Evolutionary conservation across 805 yeast genomes (phyloP).

Genomic region (Metschnikowia kofuensis): DNA sequence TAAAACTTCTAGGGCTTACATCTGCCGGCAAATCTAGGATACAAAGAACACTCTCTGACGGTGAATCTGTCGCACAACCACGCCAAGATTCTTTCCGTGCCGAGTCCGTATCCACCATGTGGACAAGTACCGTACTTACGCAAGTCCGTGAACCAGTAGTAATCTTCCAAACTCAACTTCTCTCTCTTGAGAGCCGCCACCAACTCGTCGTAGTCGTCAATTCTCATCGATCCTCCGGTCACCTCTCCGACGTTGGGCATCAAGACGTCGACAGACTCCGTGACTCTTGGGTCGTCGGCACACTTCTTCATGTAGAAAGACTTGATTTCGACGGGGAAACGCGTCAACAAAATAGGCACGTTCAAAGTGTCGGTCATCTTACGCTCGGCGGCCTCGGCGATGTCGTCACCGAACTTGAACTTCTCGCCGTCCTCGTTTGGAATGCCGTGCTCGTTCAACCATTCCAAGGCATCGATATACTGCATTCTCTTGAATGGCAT

Average conservation of each 20-base stretch:
- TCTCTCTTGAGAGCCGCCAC: constrained; percentile 92
- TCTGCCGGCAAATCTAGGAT: constrained; percentile 97
- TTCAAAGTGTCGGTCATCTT: constrained; percentile 95
- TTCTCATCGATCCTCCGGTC: constrained; percentile 99
- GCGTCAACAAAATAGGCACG: constrained; percentile 84
- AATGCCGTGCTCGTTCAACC: constrained; percentile 95
- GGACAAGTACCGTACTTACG: constrained; percentile 97
- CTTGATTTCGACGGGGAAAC: constrained; percentile 96
- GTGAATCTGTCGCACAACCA: constrained; percentile 98
- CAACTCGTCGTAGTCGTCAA: constrained; percentile 74
- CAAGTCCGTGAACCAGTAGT: constrained; percentile 96
- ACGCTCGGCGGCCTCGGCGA: constrained; percentile 99
- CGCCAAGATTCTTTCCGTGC: constrained; percentile 96
- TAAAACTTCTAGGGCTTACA: constrained; percentile 71
- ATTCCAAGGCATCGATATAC: constrained; percentile 85
- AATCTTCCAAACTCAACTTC: constrained; percentile 73
- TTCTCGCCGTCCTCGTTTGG: constrained; percentile 91
- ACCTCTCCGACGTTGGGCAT: constrained; percentile 99
- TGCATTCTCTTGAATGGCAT: constrained; percentile 89
- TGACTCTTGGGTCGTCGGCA: constrained; percentile 85
- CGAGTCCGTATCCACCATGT: constrained; percentile 98
- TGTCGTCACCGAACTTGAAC: constrained; percentile 97
- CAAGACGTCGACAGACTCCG: constrained; percentile 96
- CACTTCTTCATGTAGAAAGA: constrained; percentile 98
- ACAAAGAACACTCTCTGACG: constrained; percentile 95